A percentile compares a stretch with the other conserved stretches of the same genome.
phyloP scores from a whole-genome alignment of 495 filamentous ascomycete species.

The Aspergillus sclerotioniger region DNA sequence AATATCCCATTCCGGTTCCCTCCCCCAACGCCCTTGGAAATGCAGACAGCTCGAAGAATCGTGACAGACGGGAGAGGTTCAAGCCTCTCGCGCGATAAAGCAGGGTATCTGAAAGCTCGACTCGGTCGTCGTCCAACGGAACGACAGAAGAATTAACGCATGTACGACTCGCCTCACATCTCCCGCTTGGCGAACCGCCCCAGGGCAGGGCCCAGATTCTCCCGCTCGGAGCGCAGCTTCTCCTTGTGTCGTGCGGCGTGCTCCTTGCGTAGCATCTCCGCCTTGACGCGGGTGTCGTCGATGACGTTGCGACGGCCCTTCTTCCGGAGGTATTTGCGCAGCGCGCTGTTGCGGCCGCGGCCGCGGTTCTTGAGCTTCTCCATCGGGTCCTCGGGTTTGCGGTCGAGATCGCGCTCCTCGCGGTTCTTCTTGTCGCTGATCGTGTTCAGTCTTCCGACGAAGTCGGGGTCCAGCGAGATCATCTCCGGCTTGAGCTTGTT shows the following conservation, averaged over 20 bases:
- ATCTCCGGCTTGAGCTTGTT: constrained; percentile 96
- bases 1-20: background rate
- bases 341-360: constrained; percentile 85
- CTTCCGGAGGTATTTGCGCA: constrained; percentile 87
- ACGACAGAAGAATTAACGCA: background rate
- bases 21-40: constrained; percentile 17
- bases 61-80: constrained; percentile 1
- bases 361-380: constrained; percentile 72
- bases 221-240: constrained; percentile 57
- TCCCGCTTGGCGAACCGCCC: constrained; percentile 64
- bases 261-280: constrained; percentile 65
- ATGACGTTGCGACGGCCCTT: constrained; percentile 86
- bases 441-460: constrained; percentile 81
- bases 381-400: constrained; percentile 64
- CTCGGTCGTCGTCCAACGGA: background rate
- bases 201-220: constrained; percentile 69
- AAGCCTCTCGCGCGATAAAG: constrained; percentile 8
- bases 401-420: constrained; percentile 73
- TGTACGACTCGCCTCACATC: constrained; percentile 22
- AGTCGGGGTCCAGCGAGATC: constrained; percentile 91
- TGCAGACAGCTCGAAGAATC: constrained; percentile 7
- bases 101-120: constrained; percentile 20
- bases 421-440: constrained; percentile 68
- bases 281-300: constrained; percentile 75
- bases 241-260: constrained; percentile 61